Base-by-base conservation (phyloP, 2,329 filamentous ascomycete genomes). In the Exophiala sp. region DNA sequence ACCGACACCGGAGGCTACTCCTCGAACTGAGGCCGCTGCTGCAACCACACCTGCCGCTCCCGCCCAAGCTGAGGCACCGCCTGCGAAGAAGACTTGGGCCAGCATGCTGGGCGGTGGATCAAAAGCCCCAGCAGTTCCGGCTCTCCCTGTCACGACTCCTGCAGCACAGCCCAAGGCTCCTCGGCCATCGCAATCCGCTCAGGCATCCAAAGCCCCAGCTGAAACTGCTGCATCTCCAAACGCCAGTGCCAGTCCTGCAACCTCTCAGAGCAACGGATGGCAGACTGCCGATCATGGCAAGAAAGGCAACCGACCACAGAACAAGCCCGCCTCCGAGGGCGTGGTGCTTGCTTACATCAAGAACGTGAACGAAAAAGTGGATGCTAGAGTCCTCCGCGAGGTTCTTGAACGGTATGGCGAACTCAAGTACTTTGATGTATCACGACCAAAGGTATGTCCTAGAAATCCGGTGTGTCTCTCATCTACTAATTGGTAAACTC, bases 331-430 rank as follows among this genome's bases (percentile, higher is more conserved):
- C 40, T 86, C 90, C 63, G 85, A 88, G 63, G 85, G 91, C 56
- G 81, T 81, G 55, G 83, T 83, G 46, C 80, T 89, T 60, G 93
- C 86, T 16, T 97, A 96, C 69, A 88, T 98, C 69, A 95, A 95
- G 76, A 95, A 91, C 62, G 91, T 97, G 43, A 91, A 83, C 43
- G 89, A 95, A 27, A 90, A 89, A 71, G 83, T 98, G 45, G 80
- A 87, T 65, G 78, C 82, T 11, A 79, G 81, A 34, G 80, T 88
- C 40, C 75, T 98, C 52, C 84, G 78, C 68, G 75, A 77, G 46
- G 78, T 81, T 46, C 74, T 98, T 44, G 76, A 81, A 60, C 80
- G 82, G 61, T 89, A 83, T 56, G 81, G 80, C 56, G 80, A 82
- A 64, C 66, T 83, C 41, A 71, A 72, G 53, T 81, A 83, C 65